A percentile compares a stretch with the other conserved stretches of the same genome.
Conservation (phyloP, 2,329 filamentous ascomycete genomes). For the Diplodia seriata region DNA sequence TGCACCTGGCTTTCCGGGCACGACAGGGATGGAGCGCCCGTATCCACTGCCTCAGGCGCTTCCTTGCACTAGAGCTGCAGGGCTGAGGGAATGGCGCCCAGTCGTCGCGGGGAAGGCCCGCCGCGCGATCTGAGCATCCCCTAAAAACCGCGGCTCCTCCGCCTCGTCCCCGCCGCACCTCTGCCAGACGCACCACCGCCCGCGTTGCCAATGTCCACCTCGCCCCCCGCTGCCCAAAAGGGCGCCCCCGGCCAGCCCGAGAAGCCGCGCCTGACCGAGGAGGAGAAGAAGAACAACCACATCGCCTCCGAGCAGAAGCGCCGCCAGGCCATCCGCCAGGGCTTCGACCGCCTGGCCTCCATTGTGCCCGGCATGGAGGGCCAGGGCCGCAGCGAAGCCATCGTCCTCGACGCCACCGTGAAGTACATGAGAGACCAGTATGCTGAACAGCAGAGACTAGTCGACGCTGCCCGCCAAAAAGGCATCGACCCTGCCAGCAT, state of each 20-base stretch:
- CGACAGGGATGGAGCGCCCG: constrained; percentile 31
- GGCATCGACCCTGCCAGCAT: constrained; percentile 25
- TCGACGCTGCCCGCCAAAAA: constrained; percentile 34
- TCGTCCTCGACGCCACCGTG: constrained; percentile 71
- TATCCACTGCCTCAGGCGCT: constrained; percentile 29
- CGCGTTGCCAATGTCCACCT: constrained; percentile 26
- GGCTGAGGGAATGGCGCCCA: constrained; percentile 22
- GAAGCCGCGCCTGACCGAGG: constrained; percentile 70
- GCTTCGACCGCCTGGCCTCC: constrained; percentile 80
- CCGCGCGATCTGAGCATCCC: constrained; percentile 15
- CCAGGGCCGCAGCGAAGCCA: constrained; percentile 82
- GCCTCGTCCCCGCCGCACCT: constrained; percentile 14
- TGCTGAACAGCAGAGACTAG: constrained; percentile 45
- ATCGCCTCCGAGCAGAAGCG: constrained; percentile 73
- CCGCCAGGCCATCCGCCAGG: constrained; percentile 77
- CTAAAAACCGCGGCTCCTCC: constrained; percentile 24
- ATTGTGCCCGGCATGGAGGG: constrained; percentile 83
- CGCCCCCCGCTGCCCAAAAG: constrained; percentile 13
- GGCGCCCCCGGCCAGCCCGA: constrained; percentile 44
- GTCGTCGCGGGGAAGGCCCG: constrained; percentile 28
- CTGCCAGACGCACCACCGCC: constrained; percentile 7
- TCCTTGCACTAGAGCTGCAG: constrained; percentile 21
- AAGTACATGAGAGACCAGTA: constrained; percentile 53
- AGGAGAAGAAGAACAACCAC: constrained; percentile 77
- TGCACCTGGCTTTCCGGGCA: constrained; percentile 25